phyloP scores from a whole-genome alignment of 805 yeast species.

The Ogataea corticis region DNA sequence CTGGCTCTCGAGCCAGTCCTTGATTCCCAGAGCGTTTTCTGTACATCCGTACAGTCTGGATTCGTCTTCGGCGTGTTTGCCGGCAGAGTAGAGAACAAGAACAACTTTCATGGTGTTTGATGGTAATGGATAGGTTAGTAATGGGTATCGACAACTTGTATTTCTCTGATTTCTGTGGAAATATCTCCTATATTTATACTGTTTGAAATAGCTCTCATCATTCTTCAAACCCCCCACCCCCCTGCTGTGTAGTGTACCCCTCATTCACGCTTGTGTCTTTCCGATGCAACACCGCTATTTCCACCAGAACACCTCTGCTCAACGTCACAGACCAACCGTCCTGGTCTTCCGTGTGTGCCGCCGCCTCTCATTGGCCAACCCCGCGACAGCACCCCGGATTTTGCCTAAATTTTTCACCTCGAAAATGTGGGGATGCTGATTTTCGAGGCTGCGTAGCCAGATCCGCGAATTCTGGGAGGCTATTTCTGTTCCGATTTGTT shows the following conservation, averaged over 20 bases:
- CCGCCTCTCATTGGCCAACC: slow-evolving; percentile 16
- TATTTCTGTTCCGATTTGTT: slow-evolving; percentile 24
- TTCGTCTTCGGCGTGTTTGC: slow-evolving; percentile 58
- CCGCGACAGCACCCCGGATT: slow-evolving; percentile 19
- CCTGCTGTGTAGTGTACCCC: background rate
- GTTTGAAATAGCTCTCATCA: background rate
- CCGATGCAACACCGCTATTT: slow-evolving; percentile 5
- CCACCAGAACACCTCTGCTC: background rate
- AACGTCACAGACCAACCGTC: slow-evolving; percentile 1
- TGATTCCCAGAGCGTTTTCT: slow-evolving; percentile 75
- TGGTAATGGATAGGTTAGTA: background rate
- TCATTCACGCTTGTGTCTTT: slow-evolving; percentile 1
- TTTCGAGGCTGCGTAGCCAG: slow-evolving; percentile 8
- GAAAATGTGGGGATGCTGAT: slow-evolving; percentile 18
- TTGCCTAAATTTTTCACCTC: slow-evolving; percentile 6
- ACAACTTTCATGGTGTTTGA: slow-evolving; percentile 41
- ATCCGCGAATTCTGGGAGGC: slow-evolving; percentile 14
- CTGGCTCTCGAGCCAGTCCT: slow-evolving; percentile 58
- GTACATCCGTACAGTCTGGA: slow-evolving; percentile 64
- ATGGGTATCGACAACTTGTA: background rate
- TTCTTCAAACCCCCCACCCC: no score
- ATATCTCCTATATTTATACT: background rate
- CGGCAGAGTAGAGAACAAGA: slow-evolving; percentile 60
- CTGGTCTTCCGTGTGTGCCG: slow-evolving; percentile 18
- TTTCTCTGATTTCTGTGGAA: background rate